A percentile compares a stretch with the other conserved stretches of the same genome.
phyloP scores from a whole-genome alignment of 1,284 basidiomycete genomes.

The Calocybe gambosa region DNA sequence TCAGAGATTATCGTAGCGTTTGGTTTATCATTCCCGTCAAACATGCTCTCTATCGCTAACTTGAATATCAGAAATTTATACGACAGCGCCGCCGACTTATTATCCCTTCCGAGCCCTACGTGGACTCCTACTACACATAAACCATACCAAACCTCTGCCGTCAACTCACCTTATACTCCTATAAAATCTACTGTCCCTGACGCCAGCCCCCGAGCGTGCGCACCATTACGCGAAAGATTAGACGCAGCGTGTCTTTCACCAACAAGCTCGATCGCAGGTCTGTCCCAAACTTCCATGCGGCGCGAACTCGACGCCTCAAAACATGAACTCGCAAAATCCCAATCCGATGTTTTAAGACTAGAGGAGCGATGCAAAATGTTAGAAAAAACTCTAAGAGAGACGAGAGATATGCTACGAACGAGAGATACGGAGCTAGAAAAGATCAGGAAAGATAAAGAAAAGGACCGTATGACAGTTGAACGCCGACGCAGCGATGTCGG shows the following conservation, averaged over 20 bases:
- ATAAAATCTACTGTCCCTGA: conserved; percentile 18
- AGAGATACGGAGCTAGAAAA: conserved; percentile 53
- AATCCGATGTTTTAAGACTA: conserved; percentile 46
- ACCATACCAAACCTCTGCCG: conserved; percentile 17
- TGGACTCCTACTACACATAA: conserved; percentile 21
- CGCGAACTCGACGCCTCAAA: conserved; percentile 53
- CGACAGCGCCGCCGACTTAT: conserved; percentile 56
- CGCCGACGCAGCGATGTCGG: conserved; percentile 26
- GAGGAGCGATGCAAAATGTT: conserved; percentile 56
- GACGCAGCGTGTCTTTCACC: conserved; percentile 39
- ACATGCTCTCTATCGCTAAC: conserved; percentile 44
- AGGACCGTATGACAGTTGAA: conserved; percentile 26
- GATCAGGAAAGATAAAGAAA: conserved; percentile 39
- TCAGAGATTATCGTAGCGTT: conserved; percentile 35
- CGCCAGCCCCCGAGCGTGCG: conserved; percentile 29
- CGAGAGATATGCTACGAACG: conserved; percentile 39
- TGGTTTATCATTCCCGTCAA: conserved; percentile 31
- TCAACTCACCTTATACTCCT: conserved; percentile 17
- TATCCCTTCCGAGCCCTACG: conserved; percentile 38
- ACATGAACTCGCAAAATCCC: conserved; percentile 48
- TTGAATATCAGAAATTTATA: conserved; percentile 52
- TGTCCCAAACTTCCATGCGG: conserved; percentile 39
- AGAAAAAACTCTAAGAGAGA: conserved; percentile 51
- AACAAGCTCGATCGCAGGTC: conserved; percentile 26
- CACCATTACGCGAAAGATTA: conserved; percentile 44